phyloP scores from a whole-genome alignment of 1,284 basidiomycete species.

The Polyporus tsugae region DNA sequence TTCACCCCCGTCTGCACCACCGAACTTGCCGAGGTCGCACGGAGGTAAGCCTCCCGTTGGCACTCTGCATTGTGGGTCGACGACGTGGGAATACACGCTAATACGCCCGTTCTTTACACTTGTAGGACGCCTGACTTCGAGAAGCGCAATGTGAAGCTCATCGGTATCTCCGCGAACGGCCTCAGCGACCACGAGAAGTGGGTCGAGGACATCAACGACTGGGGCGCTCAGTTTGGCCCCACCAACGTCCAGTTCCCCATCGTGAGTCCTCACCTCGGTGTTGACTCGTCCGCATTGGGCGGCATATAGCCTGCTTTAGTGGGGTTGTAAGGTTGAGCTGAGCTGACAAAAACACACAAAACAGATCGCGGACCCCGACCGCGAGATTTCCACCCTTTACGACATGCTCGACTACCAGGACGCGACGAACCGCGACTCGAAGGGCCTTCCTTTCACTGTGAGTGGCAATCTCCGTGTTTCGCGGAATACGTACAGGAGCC shows the following conservation, averaged over 20 bases:
- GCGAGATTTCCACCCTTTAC: constrained; percentile 86
- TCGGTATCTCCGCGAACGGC: constrained; percentile 94
- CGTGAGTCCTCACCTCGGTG: constrained; percentile 51
- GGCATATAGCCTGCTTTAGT: not conserved
- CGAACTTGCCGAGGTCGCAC: constrained; percentile 95
- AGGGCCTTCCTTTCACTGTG: constrained; percentile 88
- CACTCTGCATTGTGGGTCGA: not conserved
- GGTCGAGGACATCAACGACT: constrained; percentile 93
- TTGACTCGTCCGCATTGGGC: not conserved
- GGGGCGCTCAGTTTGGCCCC: constrained; percentile 69
- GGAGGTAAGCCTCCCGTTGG: constrained; percentile 47
- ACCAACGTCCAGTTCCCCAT: constrained; percentile 92
- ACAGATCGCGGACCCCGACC: constrained; percentile 91
- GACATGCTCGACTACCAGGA: constrained; percentile 98
- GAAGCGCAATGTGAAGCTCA: constrained; percentile 91
- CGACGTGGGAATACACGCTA: not conserved
- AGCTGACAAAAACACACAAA: not conserved
- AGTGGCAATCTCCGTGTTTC: constrained; percentile 32
- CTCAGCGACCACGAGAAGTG: constrained; percentile 88
- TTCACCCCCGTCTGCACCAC: constrained; percentile 93
- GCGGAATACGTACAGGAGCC: not conserved
- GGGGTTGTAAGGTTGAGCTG: not conserved
- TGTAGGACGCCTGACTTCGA: constrained; percentile 80
- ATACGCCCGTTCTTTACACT: not conserved
- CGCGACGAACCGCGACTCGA: constrained; percentile 92